Percentiles rank a stretch among this genome's conserved stretches.
Conservation (phyloP, 139 green algal species). For the Parachlorella kessleri region DNA sequence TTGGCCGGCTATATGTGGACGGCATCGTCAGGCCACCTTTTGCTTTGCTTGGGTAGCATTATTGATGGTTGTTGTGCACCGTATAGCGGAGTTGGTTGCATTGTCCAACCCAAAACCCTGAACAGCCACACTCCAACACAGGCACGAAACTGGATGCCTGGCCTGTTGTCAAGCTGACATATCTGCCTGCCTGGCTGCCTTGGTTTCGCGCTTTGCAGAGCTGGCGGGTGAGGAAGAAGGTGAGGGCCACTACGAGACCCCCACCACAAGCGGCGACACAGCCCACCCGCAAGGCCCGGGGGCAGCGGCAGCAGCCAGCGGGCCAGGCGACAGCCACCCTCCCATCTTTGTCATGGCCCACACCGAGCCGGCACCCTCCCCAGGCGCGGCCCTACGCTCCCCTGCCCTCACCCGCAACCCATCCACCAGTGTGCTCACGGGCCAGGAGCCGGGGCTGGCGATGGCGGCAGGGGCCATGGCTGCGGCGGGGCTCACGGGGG, state of each 20-base stretch:
- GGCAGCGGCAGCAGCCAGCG: slow-evolving; percentile 2
- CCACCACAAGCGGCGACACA: slow-evolving; percentile 5
- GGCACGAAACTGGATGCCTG: too few relatives aligned
- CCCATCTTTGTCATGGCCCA: slow-evolving; percentile 48
- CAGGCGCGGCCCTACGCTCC: not conserved
- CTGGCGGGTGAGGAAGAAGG: not conserved
- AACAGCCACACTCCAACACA: too few relatives aligned
- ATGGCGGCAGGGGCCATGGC: not conserved
- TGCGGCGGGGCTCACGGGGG: too few relatives aligned
- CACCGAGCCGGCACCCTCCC: slow-evolving; percentile 2
- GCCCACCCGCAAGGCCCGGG: not conserved
- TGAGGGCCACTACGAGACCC: slow-evolving; percentile 6
- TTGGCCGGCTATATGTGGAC: not conserved
- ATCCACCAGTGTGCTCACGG: not conserved
- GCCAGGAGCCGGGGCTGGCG: not conserved
- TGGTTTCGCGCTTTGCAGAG: not conserved
- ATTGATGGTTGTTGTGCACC: too few relatives aligned
- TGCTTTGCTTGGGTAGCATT: too few relatives aligned
- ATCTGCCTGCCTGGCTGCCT: not conserved
- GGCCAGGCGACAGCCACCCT: slow-evolving; percentile 5
- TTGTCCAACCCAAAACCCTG: too few relatives aligned
- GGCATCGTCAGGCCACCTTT: not conserved
- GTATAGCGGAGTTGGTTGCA: too few relatives aligned
- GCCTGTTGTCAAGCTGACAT: too few relatives aligned
- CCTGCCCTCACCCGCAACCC: not conserved